Evolutionary conservation across 768 basidiomycete genomes (phyloP).

Genomic region (Pisolithus albus): DNA sequence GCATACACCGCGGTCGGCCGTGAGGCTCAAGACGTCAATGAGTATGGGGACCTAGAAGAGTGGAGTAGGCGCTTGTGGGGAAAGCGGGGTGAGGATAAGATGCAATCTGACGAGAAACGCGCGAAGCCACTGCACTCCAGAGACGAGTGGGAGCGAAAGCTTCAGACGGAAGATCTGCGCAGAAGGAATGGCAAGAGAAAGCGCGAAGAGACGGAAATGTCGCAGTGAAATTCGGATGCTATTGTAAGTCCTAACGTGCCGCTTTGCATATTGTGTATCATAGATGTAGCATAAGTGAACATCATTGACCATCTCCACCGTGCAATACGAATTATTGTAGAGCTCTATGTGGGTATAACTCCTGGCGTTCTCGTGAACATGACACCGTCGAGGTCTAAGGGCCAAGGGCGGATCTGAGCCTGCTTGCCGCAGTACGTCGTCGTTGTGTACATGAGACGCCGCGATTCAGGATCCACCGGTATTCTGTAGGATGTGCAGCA

Average conservation of each 20-base stretch:
- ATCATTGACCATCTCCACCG: too few relatives aligned
- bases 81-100: conserved; percentile 24
- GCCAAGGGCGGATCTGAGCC: too few relatives aligned
- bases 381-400: too few relatives aligned
- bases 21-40: conserved; percentile 30
- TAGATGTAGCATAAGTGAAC: neutral
- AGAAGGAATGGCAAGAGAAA: conserved; percentile 16
- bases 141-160: conserved; percentile 38
- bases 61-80: conserved; percentile 36
- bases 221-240: conserved; percentile 5
- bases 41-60: conserved; percentile 46
- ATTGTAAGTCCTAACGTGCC: too few relatives aligned
- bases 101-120: conserved; percentile 19
- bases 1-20: conserved; percentile 50
- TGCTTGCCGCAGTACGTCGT: too few relatives aligned
- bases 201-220: conserved; percentile 20
- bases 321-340: too few relatives aligned
- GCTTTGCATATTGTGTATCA: neutral
- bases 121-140: conserved; percentile 35
- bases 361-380: too few relatives aligned
- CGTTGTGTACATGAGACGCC: too few relatives aligned
- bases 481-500: too few relatives aligned
- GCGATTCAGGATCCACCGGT: too few relatives aligned
- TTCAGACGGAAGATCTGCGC: conserved; percentile 24
- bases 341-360: too few relatives aligned